phyloP scores from a whole-genome alignment of 2,329 filamentous ascomycete species.

The Fusarium azukiicola region DNA sequence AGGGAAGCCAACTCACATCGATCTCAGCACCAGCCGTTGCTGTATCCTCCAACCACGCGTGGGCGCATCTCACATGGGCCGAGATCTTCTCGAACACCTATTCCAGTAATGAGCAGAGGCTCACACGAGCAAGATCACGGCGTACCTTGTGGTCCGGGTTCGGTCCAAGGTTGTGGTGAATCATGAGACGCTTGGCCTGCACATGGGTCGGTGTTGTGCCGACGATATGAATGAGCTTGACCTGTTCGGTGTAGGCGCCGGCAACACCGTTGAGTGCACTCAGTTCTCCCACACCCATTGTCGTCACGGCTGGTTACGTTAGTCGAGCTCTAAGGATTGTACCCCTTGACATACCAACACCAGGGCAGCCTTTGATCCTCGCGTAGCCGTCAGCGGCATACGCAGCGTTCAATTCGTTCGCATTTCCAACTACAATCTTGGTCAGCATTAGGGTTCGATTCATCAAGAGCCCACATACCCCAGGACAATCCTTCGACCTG shows the following conservation, averaged over 20 bases:
- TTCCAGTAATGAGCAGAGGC: not conserved
- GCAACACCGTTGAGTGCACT: constrained; percentile 36
- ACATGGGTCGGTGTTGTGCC: constrained; percentile 32
- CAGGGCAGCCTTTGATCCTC: constrained; percentile 30
- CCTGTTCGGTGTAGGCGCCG: constrained; percentile 36
- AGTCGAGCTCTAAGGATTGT: not conserved
- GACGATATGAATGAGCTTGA: constrained; percentile 36
- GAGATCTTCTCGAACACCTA: constrained; percentile 36
- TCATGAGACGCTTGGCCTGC: constrained; percentile 32
- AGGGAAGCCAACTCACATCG: constrained; percentile 15
- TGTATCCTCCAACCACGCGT: constrained; percentile 32
- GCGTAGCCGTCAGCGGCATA: constrained; percentile 42
- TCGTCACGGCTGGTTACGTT: constrained; percentile 25
- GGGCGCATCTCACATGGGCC: constrained; percentile 24
- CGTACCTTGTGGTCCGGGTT: constrained; percentile 33
- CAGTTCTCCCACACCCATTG: constrained; percentile 35
- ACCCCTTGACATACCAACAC: constrained; percentile 15
- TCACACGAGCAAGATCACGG: accelerated
- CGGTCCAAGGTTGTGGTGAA: constrained; percentile 30
- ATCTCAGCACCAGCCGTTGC: constrained; percentile 23
- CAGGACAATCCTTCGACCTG: constrained; percentile 26
- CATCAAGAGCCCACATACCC: not conserved
- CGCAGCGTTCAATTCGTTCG: constrained; percentile 36
- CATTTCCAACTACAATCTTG: constrained; percentile 25
- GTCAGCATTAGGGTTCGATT: not conserved